Conservation (phyloP, 495 filamentous ascomycete species). For the Tuber borchii region DNA sequence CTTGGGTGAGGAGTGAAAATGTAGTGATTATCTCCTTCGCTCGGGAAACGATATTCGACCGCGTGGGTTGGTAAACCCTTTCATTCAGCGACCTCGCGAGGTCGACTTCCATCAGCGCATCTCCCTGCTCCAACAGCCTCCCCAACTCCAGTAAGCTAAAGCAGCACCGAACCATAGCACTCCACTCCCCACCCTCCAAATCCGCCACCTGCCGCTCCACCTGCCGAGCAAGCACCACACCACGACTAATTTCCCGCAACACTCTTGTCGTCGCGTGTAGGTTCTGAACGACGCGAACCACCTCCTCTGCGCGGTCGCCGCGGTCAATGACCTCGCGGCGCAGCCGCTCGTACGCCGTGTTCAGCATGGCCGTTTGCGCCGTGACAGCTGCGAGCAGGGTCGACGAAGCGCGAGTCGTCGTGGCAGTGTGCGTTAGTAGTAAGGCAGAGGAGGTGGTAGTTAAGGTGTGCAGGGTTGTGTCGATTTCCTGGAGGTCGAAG, state of each 20-base stretch:
- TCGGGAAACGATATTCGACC: conserved; percentile 58
- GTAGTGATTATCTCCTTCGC: conserved; percentile 76
- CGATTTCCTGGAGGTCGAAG: conserved; percentile 95
- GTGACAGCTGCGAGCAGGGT: conserved; percentile 66
- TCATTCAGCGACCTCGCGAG: conserved; percentile 62
- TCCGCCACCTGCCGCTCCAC: conserved; percentile 74
- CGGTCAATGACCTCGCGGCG: conserved; percentile 75
- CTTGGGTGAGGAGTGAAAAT: conserved; percentile 62
- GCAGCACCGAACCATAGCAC: conserved; percentile 69
- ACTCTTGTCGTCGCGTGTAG: conserved; percentile 73
- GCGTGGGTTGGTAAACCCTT: conserved; percentile 61
- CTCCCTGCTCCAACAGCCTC: conserved; percentile 54
- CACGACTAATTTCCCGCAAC: conserved; percentile 66
- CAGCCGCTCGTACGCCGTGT: conserved; percentile 73
- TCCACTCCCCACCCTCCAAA: conserved; percentile 61
- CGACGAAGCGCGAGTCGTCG: conserved; percentile 60
- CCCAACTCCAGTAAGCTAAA: conserved; percentile 67
- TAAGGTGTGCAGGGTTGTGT: conserved; percentile 85
- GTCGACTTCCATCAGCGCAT: conserved; percentile 52
- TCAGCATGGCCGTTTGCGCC: conserved; percentile 67
- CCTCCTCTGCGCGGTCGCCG: conserved; percentile 72
- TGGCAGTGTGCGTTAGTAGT: conserved; percentile 69
- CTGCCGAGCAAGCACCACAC: conserved; percentile 72
- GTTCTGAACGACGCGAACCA: conserved; percentile 62
- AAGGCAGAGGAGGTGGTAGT: conserved; percentile 79